Conservation (phyloP, 352 stramenopile species). For the Globisporangium emineosum region DNA sequence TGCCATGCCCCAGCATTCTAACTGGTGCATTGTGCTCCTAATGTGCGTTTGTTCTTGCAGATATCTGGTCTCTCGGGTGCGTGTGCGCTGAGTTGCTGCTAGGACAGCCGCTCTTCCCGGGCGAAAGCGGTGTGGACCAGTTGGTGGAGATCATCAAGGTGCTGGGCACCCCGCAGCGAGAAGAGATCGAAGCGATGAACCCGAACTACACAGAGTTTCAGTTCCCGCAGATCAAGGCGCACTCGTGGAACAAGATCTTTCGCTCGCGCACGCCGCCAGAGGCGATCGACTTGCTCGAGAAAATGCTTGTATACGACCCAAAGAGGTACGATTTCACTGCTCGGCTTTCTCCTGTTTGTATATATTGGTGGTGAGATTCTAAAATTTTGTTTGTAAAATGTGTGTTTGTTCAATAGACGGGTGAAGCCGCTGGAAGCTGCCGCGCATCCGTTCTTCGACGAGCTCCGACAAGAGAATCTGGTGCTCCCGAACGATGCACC, state of each 20-base stretch:
- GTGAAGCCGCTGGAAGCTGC: constrained; percentile 82
- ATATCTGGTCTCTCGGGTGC: constrained; percentile 96
- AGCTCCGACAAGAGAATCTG: constrained; percentile 88
- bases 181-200: constrained; percentile 99
- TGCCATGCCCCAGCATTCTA: no score
- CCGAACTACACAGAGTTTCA: constrained; percentile 99
- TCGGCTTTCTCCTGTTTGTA: neutral
- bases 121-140: constrained; percentile 98
- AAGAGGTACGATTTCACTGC: constrained; percentile 64
- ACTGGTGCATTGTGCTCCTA: neutral
- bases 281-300: constrained; percentile 96
- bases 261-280: constrained; percentile 93
- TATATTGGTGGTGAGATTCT: neutral
- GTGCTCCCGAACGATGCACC: constrained; percentile 85
- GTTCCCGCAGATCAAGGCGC: constrained; percentile 99
- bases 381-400: constrained; percentile 8
- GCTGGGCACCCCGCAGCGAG: constrained; percentile 96
- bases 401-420: constrained; percentile 29
- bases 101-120: constrained; percentile 97
- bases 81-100: constrained; percentile 98
- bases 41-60: constrained; percentile 42
- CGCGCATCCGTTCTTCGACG: constrained; percentile 98
- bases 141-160: constrained; percentile 99
- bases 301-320: constrained; percentile 98
- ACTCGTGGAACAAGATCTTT: constrained; percentile 98